Conservation (phyloP, 2,329 filamentous ascomycete genomes). For the Aplosporella prunicola region DNA sequence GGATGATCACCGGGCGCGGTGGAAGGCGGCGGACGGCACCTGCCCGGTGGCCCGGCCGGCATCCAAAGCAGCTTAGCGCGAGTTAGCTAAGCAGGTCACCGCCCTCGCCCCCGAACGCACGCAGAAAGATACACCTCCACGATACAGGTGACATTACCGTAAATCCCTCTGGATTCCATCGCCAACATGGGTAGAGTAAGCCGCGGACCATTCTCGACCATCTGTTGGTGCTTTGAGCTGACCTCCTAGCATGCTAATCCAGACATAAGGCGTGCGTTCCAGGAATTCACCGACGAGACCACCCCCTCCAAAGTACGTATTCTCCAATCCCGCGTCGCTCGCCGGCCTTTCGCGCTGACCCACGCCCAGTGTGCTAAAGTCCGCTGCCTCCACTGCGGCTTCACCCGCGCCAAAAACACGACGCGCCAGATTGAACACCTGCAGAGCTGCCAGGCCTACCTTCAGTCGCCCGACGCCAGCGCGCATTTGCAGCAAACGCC, state of each 20-base stretch:
- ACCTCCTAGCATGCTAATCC: conserved; percentile 28
- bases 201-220: neutral
- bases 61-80: too few species aligned
- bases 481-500: conserved; percentile 19
- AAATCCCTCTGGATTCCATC: too few species aligned
- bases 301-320: conserved; percentile 30
- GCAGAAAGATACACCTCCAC: too few species aligned
- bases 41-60: too few species aligned
- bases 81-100: too few species aligned
- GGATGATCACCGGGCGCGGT: too few species aligned
- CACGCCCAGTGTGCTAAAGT: conserved; percentile 37
- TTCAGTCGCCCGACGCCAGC: conserved; percentile 35
- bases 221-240: conserved; percentile 1
- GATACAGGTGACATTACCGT: too few species aligned
- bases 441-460: conserved; percentile 36
- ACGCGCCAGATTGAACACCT: conserved; percentile 44
- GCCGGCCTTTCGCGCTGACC: neutral
- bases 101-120: too few species aligned
- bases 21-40: too few species aligned
- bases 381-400: conserved; percentile 41
- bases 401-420: conserved; percentile 41
- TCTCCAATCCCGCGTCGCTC: neutral
- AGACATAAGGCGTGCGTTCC: conserved; percentile 31
- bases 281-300: conserved; percentile 33
- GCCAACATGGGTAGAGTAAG: neutral